Conservation (phyloP, 345 rosid species). For the Pugionium dolabratum region DNA sequence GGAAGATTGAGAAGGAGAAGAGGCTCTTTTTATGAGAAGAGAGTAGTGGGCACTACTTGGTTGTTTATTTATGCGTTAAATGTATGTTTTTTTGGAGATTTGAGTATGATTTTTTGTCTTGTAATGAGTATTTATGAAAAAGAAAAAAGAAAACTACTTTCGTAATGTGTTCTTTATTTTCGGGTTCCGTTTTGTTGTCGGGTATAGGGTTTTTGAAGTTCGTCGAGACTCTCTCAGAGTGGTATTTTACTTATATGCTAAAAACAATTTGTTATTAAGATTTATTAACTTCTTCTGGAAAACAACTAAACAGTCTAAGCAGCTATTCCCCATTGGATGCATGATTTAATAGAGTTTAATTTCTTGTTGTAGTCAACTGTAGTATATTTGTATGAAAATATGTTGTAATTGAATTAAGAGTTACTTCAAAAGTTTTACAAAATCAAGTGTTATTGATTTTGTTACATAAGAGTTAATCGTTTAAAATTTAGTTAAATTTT, state of each 20-base stretch:
- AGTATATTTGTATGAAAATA: neutral
- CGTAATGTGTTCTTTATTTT: slow-evolving; percentile 34
- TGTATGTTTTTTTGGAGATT: slow-evolving; percentile 26
- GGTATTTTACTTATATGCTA: slow-evolving; percentile 25
- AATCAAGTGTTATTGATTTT: neutral
- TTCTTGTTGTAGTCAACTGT: neutral
- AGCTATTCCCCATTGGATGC: neutral
- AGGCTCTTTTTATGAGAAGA: slow-evolving; percentile 23
- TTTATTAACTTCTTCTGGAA: neutral
- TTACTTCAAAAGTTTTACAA: neutral
- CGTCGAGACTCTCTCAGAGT: slow-evolving; percentile 14
- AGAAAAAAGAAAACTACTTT: slow-evolving; percentile 11
- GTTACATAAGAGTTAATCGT: neutral
- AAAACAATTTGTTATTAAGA: neutral
- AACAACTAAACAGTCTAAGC: no score
- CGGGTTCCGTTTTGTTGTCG: slow-evolving; percentile 37
- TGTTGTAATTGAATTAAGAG: neutral
- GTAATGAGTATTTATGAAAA: slow-evolving; percentile 12
- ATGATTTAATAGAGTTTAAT: neutral
- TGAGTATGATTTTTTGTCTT: slow-evolving; percentile 41
- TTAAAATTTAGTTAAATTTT: neutral
- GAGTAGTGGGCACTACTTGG: slow-evolving; percentile 23
- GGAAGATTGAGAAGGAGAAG: slow-evolving; percentile 39
- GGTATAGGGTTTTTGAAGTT: slow-evolving; percentile 24
- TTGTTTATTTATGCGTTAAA: slow-evolving; percentile 23